A percentile compares a stretch with the other conserved stretches of the same genome.
Evolutionary conservation across 78 protist species (phyloP).

Genomic region (slime mould (Dictyostelium discoideum)): DNA sequence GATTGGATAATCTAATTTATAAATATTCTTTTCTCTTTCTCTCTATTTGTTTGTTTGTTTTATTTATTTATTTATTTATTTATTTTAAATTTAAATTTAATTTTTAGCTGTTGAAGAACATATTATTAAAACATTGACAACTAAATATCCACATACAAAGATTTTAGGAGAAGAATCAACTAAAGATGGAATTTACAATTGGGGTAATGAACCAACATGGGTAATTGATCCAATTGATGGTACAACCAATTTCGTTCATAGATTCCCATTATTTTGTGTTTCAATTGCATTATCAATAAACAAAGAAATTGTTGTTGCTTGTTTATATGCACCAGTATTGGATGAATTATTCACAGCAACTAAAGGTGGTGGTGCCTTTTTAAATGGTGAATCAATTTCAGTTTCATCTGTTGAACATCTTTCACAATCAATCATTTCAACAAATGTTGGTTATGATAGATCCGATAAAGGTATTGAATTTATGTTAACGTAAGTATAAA

Average conservation of each 20-base stretch:
- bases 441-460: constrained; percentile 81
- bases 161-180: constrained; percentile 79
- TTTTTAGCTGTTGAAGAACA: constrained; percentile 40
- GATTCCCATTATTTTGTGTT: constrained; percentile 81
- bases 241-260: constrained; percentile 92
- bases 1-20: too few relatives aligned
- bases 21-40: too few relatives aligned
- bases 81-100: too few relatives aligned
- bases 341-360: constrained; percentile 84
- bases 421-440: constrained; percentile 59
- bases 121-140: constrained; percentile 60
- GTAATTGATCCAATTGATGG: constrained; percentile 95
- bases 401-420: constrained; percentile 26
- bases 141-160: constrained; percentile 65
- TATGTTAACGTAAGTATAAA: constrained; percentile 64
- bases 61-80: neutral
- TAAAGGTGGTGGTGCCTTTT: constrained; percentile 72
- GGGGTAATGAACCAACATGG: constrained; percentile 90
- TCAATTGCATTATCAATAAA: constrained; percentile 74
- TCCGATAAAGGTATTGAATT: constrained; percentile 53
- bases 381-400: constrained; percentile 62
- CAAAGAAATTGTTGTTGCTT: constrained; percentile 64
- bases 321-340: constrained; percentile 72
- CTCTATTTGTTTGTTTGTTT: too few relatives aligned
- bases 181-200: constrained; percentile 49